Percentiles rank a stretch among this genome's conserved stretches.
Evolutionary conservation across 2,329 filamentous ascomycete species (phyloP).

Genomic region (Sporothrix brunneoviolacea): DNA sequence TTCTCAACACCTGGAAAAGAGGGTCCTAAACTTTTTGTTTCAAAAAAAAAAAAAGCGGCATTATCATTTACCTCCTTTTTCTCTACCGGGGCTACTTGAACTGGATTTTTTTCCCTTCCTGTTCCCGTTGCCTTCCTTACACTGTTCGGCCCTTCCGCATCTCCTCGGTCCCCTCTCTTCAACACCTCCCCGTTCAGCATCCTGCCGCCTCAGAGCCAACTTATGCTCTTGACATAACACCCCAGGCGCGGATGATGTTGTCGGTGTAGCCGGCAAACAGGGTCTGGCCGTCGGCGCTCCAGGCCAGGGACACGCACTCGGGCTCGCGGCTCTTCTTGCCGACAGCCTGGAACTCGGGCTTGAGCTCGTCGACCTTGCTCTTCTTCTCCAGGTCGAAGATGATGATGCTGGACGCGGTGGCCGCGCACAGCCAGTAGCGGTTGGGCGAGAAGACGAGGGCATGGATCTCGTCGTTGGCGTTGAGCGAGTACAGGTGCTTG

Average conservation of each 20-base stretch:
- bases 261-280: conserved; percentile 99
- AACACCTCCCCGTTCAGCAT: too few species aligned
- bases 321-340: conserved; percentile 99
- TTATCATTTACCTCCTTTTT: conserved; percentile 12
- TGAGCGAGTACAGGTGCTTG: conserved; percentile 99
- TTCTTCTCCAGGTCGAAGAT: conserved; percentile 99
- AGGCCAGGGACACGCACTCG: conserved; percentile 95
- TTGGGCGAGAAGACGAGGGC: conserved; percentile 99
- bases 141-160: background rate
- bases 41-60: conserved; percentile 9
- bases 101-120: conserved; percentile 2
- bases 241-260: conserved; percentile 97
- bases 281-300: conserved; percentile 97
- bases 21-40: conserved; percentile 6
- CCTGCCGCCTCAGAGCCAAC: conserved; percentile 10
- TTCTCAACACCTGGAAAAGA: conserved; percentile 4
- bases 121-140: conserved; percentile 7
- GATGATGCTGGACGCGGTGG: conserved; percentile 96
- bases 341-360: conserved; percentile 92
- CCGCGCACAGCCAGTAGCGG: conserved; percentile 99
- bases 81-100: conserved; percentile 11
- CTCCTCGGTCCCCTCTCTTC: background rate
- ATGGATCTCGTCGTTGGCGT: conserved; percentile 99
- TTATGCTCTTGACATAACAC: conserved; percentile 92
- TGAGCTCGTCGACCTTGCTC: conserved; percentile 99